These are phyloP conservation scores for Hypoxylon sp. DNA, from an alignment of 2,329 filamentous ascomycete genomes.

Conservation along the genomic window DNA sequence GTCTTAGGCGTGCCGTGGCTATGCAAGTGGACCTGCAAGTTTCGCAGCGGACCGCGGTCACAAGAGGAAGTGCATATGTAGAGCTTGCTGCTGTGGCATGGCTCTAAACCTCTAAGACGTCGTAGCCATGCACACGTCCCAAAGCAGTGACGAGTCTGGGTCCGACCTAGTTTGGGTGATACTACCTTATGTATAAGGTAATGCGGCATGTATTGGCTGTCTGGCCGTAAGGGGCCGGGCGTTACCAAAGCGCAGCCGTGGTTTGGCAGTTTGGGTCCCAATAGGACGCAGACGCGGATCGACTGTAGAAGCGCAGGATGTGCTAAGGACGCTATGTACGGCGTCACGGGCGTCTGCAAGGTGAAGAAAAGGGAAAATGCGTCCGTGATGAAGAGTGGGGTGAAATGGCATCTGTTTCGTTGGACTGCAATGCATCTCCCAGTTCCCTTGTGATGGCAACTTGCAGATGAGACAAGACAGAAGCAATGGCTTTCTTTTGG, in stretches of 20 bases:
- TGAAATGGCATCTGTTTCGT: conserved; percentile 22
- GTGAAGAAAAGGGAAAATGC: conserved; percentile 43
- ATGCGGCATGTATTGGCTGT: no score
- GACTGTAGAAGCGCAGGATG: conserved; percentile 9
- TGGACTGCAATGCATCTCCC: conserved; percentile 21
- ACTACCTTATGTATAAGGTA: no score
- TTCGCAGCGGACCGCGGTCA: conserved; percentile 48
- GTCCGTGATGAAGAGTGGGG: conserved; percentile 27
- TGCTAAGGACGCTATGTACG: no score
- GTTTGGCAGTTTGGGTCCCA: no score
- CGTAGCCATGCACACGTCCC: conserved; percentile 32
- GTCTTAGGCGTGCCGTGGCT: conserved; percentile 12
- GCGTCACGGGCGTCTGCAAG: conserved; percentile 43
- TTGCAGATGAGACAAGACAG: conserved; percentile 19
- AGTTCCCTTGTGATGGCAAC: conserved; percentile 22
- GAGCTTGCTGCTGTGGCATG: conserved; percentile 29
- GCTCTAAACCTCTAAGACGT: conserved; percentile 13
- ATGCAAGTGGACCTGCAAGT: conserved; percentile 40
- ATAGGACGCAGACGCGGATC: no score
- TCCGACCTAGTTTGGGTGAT: conserved; percentile 28
- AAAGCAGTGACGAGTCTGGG: conserved; percentile 30
- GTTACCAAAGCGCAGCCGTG: conserved; percentile 13
- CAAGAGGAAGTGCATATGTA: conserved; percentile 43
- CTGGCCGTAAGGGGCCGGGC: conserved; percentile 25
- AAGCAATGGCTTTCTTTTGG: no score